Evolutionary conservation across 768 basidiomycete genomes (phyloP).

Genomic region (Phallus indusiatus): DNA sequence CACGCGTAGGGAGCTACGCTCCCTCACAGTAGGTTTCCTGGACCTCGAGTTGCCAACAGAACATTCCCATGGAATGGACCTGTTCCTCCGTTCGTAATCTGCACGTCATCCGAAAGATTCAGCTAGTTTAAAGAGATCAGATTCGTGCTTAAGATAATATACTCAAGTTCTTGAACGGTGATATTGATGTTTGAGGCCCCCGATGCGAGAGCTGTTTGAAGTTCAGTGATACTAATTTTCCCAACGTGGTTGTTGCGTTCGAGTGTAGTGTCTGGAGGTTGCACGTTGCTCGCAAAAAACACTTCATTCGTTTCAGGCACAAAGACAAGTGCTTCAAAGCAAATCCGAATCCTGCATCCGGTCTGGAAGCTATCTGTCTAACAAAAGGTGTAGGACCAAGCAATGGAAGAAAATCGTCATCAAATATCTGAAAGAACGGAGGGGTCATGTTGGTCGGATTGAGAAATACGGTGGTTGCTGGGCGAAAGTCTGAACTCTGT

Average conservation of each 20-base stretch:
- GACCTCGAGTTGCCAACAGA: constrained; percentile 58
- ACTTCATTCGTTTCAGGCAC: constrained; percentile 56
- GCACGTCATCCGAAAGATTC: constrained; percentile 45
- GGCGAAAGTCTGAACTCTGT: constrained; percentile 28
- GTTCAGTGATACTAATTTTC: constrained; percentile 52
- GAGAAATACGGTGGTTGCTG: constrained; percentile 31
- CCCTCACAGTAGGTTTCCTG: constrained; percentile 47
- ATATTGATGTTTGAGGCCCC: constrained; percentile 37
- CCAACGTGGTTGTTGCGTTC: constrained; percentile 54
- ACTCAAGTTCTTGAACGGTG: constrained; percentile 31
- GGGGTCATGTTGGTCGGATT: constrained; percentile 52
- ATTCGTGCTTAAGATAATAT: constrained; percentile 5
- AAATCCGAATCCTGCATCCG: constrained; percentile 50
- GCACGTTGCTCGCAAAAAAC: constrained; percentile 56
- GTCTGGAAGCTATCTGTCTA: constrained; percentile 45
- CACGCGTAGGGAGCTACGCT: too few relatives aligned
- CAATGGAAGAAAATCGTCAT: constrained; percentile 45
- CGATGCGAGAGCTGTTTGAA: constrained; percentile 19
- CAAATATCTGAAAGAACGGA: constrained; percentile 51
- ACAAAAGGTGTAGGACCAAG: constrained; percentile 51
- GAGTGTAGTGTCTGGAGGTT: constrained; percentile 15
- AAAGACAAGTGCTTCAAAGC: constrained; percentile 70
- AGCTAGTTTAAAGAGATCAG: constrained; percentile 37
- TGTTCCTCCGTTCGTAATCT: constrained; percentile 66
- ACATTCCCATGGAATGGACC: constrained; percentile 51